Conservation (phyloP, 345 rosid genomes). For the Bruguiera gymnorhiza region DNA sequence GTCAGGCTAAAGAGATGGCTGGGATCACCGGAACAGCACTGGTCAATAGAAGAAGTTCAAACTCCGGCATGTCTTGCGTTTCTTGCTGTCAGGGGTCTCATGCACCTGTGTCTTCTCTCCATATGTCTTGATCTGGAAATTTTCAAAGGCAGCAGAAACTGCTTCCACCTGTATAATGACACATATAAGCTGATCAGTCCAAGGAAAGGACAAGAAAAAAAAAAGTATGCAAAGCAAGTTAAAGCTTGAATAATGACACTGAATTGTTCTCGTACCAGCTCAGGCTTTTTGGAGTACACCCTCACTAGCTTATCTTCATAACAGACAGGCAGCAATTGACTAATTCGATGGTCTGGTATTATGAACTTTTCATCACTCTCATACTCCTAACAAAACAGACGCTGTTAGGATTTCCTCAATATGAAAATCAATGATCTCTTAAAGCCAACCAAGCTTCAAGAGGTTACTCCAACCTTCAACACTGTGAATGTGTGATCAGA, state of each 20-base stretch:
- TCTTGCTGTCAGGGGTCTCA: conserved; percentile 21
- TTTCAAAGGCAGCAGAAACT: conserved; percentile 46
- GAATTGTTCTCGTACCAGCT: conserved; percentile 37
- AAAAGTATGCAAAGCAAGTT: neutral
- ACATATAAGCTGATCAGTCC: neutral
- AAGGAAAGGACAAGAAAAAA: neutral
- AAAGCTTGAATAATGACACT: neutral
- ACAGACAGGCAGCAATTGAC: conserved; percentile 50
- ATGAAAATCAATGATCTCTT: neutral
- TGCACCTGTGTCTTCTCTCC: conserved; percentile 18
- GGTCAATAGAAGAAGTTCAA: neutral
- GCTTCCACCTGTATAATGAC: conserved; percentile 33
- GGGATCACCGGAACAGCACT: neutral
- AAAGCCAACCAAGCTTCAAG: neutral
- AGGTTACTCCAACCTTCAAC: neutral
- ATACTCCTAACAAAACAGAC: conserved; percentile 37
- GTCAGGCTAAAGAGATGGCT: neutral
- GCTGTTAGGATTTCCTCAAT: conserved; percentile 6
- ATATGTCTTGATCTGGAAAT: conserved; percentile 37
- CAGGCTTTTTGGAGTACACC: conserved; percentile 54
- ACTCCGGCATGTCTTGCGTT: neutral
- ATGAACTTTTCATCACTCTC: conserved; percentile 29
- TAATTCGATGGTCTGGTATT: conserved; percentile 31
- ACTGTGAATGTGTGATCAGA: neutral
- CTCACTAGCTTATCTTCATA: conserved; percentile 48